phyloP scores from a whole-genome alignment of 1,284 basidiomycete genomes.

The Naganishia sp. region DNA sequence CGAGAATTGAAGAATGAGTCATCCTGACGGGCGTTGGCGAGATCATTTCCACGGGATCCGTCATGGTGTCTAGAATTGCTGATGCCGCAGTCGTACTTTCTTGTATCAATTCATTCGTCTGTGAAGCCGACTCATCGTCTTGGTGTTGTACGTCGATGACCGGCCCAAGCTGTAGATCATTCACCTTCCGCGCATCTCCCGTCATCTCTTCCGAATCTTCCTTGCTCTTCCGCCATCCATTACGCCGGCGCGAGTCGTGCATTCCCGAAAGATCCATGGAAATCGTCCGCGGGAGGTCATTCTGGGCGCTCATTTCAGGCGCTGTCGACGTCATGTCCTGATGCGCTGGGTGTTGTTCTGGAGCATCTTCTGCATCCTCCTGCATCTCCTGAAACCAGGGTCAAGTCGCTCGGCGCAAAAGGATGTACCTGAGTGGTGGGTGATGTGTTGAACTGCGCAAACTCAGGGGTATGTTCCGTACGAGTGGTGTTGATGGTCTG shows the following conservation, averaged over 20 bases:
- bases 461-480: too few relatives aligned
- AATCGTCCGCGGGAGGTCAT: not conserved
- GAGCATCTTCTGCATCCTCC: not conserved
- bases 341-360: not conserved
- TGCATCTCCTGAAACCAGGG: not conserved
- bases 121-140: not conserved
- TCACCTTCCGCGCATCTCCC: not conserved
- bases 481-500: too few relatives aligned
- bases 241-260: conserved; percentile 8
- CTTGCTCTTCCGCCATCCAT: conserved; percentile 18
- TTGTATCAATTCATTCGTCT: not conserved
- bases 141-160: not conserved
- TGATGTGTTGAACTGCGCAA: too few relatives aligned
- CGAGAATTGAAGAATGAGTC: conserved; percentile 3
- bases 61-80: not conserved
- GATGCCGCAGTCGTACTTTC: too few relatives aligned
- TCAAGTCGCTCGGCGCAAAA: too few relatives aligned
- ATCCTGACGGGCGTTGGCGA: conserved; percentile 17
- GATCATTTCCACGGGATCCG: conserved; percentile 22
- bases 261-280: conserved; percentile 9
- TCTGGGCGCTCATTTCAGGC: not conserved
- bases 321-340: not conserved
- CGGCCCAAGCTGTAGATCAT: not conserved
- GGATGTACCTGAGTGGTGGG: too few relatives aligned
- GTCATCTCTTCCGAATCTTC: not conserved